Evolutionary conservation across 148 eudicot genomes (phyloP).

Genomic region (Polygonum maritimum): DNA sequence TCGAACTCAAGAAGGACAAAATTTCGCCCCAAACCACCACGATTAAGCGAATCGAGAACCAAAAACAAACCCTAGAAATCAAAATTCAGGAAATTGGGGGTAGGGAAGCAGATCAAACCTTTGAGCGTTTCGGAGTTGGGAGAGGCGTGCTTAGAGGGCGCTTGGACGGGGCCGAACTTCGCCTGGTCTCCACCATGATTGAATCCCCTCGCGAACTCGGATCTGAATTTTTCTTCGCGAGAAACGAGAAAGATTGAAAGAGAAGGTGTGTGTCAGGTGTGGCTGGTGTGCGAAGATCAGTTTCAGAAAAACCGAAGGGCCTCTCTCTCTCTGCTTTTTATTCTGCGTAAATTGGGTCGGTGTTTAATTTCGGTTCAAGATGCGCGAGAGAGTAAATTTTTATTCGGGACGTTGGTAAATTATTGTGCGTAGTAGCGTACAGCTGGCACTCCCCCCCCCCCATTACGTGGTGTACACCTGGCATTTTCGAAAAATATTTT

Average conservation of each 20-base stretch:
- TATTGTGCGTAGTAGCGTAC: too few relatives aligned
- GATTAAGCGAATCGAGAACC: not conserved
- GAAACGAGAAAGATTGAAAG: conserved; percentile 6
- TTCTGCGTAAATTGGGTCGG: not conserved
- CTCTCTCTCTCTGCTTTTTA: not conserved
- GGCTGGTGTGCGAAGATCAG: conserved; percentile 4
- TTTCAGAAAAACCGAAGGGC: not conserved
- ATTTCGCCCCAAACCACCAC: not conserved
- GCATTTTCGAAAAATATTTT: too few relatives aligned
- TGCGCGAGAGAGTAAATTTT: too few relatives aligned
- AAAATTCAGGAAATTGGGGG: not conserved
- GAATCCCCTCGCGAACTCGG: conserved; percentile 10
- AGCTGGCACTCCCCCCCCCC: too few relatives aligned
- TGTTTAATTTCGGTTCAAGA: too few relatives aligned
- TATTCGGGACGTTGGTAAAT: too few relatives aligned
- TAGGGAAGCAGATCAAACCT: not conserved
- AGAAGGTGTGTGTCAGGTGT: not conserved
- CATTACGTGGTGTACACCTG: too few relatives aligned
- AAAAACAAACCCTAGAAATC: not conserved
- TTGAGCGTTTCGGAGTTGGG: conserved; percentile 15
- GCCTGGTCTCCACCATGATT: conserved; percentile 70
- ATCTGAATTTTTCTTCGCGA: conserved; percentile 15
- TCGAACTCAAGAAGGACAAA: conserved; percentile 6
- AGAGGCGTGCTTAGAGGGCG: conserved; percentile 52
- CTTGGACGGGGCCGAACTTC: conserved; percentile 70